Conservation (phyloP, 441 rosid species). For the Erodium texanum region DNA sequence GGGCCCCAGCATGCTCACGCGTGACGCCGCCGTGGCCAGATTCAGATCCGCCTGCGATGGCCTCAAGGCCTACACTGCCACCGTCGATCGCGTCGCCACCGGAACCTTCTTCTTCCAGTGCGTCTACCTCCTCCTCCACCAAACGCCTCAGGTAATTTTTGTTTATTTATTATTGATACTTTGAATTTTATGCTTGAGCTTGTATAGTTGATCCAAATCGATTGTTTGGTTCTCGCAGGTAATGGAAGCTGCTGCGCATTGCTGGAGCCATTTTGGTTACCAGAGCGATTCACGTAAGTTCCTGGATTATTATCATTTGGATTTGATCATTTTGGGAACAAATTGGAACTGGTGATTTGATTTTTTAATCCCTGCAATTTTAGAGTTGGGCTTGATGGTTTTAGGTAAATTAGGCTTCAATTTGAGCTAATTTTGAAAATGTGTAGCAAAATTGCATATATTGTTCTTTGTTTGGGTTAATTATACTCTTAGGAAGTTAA, state of each 20-base stretch:
- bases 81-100: slow-evolving; percentile 48
- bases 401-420: too few relatives aligned
- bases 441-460: too few relatives aligned
- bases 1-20: slow-evolving; percentile 46
- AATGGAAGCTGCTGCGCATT: slow-evolving; percentile 45
- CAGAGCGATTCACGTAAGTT: slow-evolving; percentile 44
- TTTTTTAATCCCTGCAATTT: too few relatives aligned
- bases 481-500: too few relatives aligned
- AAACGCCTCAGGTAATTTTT: slow-evolving; percentile 47
- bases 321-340: neutral
- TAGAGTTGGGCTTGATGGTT: too few relatives aligned
- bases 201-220: neutral
- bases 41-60: slow-evolving; percentile 58
- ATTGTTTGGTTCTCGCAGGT: slow-evolving; percentile 37
- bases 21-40: slow-evolving; percentile 49
- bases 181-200: too few relatives aligned
- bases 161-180: too few relatives aligned
- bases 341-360: too few relatives aligned
- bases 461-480: neutral
- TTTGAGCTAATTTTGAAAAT: too few relatives aligned
- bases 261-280: slow-evolving; percentile 50
- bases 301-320: neutral
- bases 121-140: slow-evolving; percentile 54
- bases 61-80: slow-evolving; percentile 39
- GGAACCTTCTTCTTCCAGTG: slow-evolving; percentile 80